Conservation (phyloP, 1,284 basidiomycete species). For the Moesziomyces sp. region DNA sequence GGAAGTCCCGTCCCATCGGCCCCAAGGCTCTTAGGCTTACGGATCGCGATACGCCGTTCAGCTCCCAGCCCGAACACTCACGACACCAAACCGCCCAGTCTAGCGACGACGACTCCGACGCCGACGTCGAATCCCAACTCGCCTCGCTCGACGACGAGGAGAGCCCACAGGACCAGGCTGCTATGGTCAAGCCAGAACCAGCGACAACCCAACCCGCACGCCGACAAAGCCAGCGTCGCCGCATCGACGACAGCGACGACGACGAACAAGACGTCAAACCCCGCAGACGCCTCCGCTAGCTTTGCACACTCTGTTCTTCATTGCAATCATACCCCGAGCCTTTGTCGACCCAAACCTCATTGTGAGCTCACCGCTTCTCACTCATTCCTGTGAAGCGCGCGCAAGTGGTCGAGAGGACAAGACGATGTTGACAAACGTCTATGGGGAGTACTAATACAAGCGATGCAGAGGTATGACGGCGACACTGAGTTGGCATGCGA, state of each 20-base stretch:
- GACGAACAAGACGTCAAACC: slow-evolving; percentile 22
- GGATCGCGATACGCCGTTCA: slow-evolving; percentile 4
- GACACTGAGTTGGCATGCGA: not conserved
- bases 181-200: slow-evolving; percentile 24
- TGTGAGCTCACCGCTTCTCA: not conserved
- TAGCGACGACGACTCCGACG: slow-evolving; percentile 3
- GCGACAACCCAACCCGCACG: slow-evolving; percentile 6
- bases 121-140: not conserved
- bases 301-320: not conserved
- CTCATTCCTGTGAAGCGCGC: not conserved
- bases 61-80: slow-evolving; percentile 12
- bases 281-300: slow-evolving; percentile 11
- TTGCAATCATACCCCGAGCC: not conserved
- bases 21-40: slow-evolving; percentile 23
- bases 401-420: not conserved
- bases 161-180: slow-evolving; percentile 5
- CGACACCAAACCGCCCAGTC: no score
- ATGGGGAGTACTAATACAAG: slow-evolving; percentile 8
- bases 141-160: not conserved
- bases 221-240: not conserved
- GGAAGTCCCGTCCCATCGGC: slow-evolving; percentile 41
- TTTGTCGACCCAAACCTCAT: not conserved
- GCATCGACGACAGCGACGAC: slow-evolving; percentile 11
- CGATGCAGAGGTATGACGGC: slow-evolving; percentile 7
- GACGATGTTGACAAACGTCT: slow-evolving; percentile 4